Conservation (phyloP, 176 grass and related monocot species). For the Phoenix roebelenii region DNA sequence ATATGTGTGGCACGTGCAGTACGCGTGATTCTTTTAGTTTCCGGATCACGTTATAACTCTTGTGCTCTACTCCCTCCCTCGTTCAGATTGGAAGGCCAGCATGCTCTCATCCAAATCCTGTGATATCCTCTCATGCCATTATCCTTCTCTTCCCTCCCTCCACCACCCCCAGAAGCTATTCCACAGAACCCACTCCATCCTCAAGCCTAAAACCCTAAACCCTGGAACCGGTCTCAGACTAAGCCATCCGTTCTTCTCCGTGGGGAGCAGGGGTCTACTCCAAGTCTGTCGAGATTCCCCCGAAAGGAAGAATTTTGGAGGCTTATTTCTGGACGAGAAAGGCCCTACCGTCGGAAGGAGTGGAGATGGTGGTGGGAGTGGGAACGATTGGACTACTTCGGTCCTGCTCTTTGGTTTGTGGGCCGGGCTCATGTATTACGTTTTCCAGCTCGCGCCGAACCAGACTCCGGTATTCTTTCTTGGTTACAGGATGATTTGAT, state of each 20-base stretch:
- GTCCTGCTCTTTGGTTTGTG: conserved; percentile 68
- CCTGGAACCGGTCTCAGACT: neutral
- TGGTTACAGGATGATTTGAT: too few relatives aligned
- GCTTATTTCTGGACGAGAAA: conserved; percentile 14
- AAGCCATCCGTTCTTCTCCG: neutral
- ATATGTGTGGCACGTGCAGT: too few relatives aligned
- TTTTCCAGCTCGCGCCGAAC: conserved; percentile 65
- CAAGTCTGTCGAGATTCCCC: conserved; percentile 15
- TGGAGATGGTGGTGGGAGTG: conserved; percentile 6
- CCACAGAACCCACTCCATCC: neutral
- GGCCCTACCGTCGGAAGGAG: conserved; percentile 4
- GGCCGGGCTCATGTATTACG: conserved; percentile 79
- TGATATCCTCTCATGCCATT: conserved; percentile 18
- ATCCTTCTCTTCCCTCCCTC: conserved; percentile 12
- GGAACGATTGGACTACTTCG: conserved; percentile 53
- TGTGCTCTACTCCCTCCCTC: too few relatives aligned
- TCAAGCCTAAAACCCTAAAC: neutral
- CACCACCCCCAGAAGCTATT: conserved; percentile 3
- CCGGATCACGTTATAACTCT: too few relatives aligned
- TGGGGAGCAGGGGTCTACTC: neutral
- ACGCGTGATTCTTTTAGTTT: too few relatives aligned
- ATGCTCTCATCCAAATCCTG: conserved; percentile 23
- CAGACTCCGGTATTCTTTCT: conserved; percentile 59
- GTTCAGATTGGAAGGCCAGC: too few relatives aligned
- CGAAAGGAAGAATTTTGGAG: conserved; percentile 18